Base-by-base conservation (phyloP, 2,329 filamentous ascomycete species). In the Aspergillus quadrilineatus region DNA sequence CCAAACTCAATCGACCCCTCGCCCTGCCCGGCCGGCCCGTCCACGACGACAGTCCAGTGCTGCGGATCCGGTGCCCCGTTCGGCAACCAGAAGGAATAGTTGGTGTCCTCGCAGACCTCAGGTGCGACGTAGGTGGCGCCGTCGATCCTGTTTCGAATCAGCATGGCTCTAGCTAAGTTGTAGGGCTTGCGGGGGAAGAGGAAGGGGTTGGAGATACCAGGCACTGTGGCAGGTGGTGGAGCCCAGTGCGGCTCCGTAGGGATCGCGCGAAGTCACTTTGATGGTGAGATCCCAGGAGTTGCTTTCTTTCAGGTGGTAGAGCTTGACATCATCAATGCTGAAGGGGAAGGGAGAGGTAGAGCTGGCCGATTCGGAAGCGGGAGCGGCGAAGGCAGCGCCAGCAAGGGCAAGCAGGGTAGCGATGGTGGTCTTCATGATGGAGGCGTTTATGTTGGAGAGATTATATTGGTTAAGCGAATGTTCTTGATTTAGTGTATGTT, bases 241-340 rank as follows among this genome's bases (percentile, higher is more conserved):
- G 6, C 42, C 42, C 1, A 47, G 12, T 1, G 50, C 42, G 12
- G 45, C 28, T 12, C 50, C 43, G 17, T 30, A 14, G 12, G 42
- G 17, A n/a, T 47, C 43, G 5, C 50, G 30, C 42, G 39, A 30
- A 3, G 50, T 53, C 5, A 53, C 43, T 12, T 30, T 28, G 34
- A 46, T 53, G 17, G 50, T 53, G 3, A 53, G 42, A 30, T 53
- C 50, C 50, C 50, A 53, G 32, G 50, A 41, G 43, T 53, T 53
- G 50, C 50, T 53, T 22, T 53, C 50, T 14, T 39, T 53, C 17
- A 53, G 50, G 30, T 53, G 50, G 50, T 53, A 53, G 10, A 53
- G 50, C 10, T 26, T 39, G 50, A 53, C 17, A 32, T 53, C 42
- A 43, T 53, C 50, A 22, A 53, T n/a, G 42, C 50, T 53, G 50